These are phyloP conservation scores for Sarocladium kiliense DNA, from an alignment of 2,329 filamentous ascomycete genomes.

Conservation along the genomic window DNA sequence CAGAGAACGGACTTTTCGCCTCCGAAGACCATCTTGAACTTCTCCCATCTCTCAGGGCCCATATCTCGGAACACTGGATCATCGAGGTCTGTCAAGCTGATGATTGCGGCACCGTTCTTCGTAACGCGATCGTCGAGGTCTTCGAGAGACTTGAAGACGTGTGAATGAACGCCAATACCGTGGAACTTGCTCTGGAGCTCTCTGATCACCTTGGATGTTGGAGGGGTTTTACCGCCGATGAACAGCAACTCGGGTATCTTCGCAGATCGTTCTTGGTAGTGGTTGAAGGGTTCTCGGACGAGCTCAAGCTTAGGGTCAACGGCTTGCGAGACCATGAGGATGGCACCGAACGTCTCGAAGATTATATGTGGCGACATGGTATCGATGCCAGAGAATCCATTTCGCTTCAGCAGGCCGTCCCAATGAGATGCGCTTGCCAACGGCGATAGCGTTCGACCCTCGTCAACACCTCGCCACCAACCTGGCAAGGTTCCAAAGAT, in stretches of 20 bases:
- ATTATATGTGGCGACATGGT: constrained; percentile 6
- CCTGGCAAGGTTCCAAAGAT: constrained; percentile 8
- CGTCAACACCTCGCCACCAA: constrained; percentile 11
- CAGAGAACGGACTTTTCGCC: constrained; percentile 16
- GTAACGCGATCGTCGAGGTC: neutral
- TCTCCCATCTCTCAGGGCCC: constrained; percentile 18
- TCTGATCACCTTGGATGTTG: neutral
- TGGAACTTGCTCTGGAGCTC: neutral
- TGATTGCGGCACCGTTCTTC: constrained; percentile 15
- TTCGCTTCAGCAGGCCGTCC: neutral
- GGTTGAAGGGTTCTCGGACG: neutral
- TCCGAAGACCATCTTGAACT: constrained; percentile 15
- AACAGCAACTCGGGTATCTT: neutral
- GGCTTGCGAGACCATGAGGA: constrained; percentile 16
- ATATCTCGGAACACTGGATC: constrained; percentile 26
- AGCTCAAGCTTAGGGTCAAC: constrained; percentile 10
- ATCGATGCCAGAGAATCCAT: constrained; percentile 13
- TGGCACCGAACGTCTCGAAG: neutral
- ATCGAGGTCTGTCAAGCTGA: constrained; percentile 15
- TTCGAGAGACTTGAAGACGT: neutral
- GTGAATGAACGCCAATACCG: neutral
- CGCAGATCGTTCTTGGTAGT: neutral
- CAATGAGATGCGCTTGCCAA: neutral
- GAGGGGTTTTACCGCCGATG: neutral
- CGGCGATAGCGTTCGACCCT: neutral